A percentile compares a stretch with the other conserved stretches of the same genome.
These are phyloP conservation scores for Vaucheria bursata DNA, from an alignment of 352 stramenopile genomes.

Conservation along the genomic window DNA sequence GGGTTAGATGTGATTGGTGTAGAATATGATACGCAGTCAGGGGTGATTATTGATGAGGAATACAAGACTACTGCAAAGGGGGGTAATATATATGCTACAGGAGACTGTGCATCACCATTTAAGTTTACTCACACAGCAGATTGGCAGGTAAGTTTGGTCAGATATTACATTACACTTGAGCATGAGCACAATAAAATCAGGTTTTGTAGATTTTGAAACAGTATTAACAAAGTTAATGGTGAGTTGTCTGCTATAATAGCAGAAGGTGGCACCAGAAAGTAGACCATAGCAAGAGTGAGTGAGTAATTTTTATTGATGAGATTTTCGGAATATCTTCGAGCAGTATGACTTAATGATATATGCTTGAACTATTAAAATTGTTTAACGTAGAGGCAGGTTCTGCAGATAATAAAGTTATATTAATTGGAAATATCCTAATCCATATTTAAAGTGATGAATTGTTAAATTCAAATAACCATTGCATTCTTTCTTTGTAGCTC, in stretches of 20 bases:
- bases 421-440: too few relatives aligned
- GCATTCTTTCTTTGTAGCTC: too few relatives aligned
- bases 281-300: too few relatives aligned
- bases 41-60: slow-evolving; percentile 62
- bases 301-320: too few relatives aligned
- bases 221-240: not conserved
- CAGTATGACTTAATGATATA: too few relatives aligned
- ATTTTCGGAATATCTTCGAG: too few relatives aligned
- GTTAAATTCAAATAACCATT: too few relatives aligned
- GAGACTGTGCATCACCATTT: slow-evolving; percentile 60
- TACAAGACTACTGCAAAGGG: slow-evolving; percentile 57
- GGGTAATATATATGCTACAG: slow-evolving; percentile 61
- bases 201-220: not conserved
- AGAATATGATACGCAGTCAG: slow-evolving; percentile 55
- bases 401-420: too few relatives aligned
- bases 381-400: too few relatives aligned
- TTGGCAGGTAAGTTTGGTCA: slow-evolving; percentile 24
- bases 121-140: slow-evolving; percentile 68
- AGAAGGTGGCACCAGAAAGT: too few relatives aligned
- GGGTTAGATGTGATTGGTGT: slow-evolving; percentile 60
- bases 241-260: not conserved
- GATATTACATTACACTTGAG: not conserved
- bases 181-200: not conserved
- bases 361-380: too few relatives aligned
- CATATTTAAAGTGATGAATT: too few relatives aligned